These are phyloP conservation scores for Trichodelitschia bisporula DNA, from an alignment of 495 filamentous ascomycete species.

Conservation along the genomic window DNA sequence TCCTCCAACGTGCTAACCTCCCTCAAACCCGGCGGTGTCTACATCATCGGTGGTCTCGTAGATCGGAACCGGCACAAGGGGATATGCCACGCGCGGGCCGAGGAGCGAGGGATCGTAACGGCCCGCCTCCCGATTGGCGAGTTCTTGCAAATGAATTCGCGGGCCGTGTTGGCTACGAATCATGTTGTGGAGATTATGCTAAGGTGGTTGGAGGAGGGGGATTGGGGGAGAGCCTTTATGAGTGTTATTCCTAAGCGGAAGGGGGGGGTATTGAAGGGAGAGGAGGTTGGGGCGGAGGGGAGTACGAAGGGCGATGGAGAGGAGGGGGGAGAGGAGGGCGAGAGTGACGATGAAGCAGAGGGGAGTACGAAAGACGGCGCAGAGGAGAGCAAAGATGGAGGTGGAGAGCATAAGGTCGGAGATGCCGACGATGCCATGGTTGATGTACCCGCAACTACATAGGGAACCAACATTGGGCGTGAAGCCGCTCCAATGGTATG, in stretches of 20 bases:
- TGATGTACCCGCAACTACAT: too few relatives aligned
- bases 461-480: too few relatives aligned
- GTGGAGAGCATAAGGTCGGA: too few relatives aligned
- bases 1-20: constrained; percentile 55
- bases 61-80: constrained; percentile 92
- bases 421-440: too few relatives aligned
- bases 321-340: too few relatives aligned
- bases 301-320: too few relatives aligned
- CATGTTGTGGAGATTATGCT: constrained; percentile 95
- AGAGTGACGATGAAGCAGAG: too few relatives aligned
- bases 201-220: constrained; percentile 61
- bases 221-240: constrained; percentile 82
- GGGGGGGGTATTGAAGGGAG: constrained; percentile 40
- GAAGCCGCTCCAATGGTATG: too few relatives aligned
- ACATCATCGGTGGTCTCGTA: constrained; percentile 85
- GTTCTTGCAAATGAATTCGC: constrained; percentile 67
- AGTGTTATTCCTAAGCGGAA: constrained; percentile 67
- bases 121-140: constrained; percentile 83
- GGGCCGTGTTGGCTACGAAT: constrained; percentile 70
- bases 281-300: too few relatives aligned
- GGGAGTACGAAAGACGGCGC: too few relatives aligned
- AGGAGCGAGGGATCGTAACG: constrained; percentile 49
- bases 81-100: constrained; percentile 64
- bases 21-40: constrained; percentile 63
- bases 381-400: too few relatives aligned